Percentiles rank a stretch among this genome's conserved stretches.
These are phyloP conservation scores for Populus hybrid DNA, from an alignment of 441 rosid species.

Conservation along the genomic window DNA sequence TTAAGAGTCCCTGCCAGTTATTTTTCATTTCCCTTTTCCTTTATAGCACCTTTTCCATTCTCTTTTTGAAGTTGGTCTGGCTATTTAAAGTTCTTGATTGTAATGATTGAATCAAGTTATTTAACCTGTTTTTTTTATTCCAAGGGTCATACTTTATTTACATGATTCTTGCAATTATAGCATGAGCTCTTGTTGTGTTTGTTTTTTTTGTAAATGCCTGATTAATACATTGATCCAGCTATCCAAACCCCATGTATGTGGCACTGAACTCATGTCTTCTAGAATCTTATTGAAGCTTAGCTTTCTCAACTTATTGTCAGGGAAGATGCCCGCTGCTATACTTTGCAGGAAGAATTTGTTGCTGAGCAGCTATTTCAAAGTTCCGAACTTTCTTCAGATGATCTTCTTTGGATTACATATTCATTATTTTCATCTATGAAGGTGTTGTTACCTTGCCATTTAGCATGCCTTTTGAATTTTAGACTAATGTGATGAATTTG, in stretches of 20 bases:
- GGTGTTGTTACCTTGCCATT: constrained; percentile 40
- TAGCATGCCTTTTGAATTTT: background rate
- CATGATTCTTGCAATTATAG: background rate
- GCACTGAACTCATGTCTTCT: background rate
- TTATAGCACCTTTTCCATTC: background rate
- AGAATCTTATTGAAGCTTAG: background rate
- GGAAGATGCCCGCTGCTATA: constrained; percentile 68
- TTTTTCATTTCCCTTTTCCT: background rate
- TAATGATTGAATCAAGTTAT: background rate
- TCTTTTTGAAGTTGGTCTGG: background rate
- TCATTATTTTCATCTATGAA: constrained; percentile 62
- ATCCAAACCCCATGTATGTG: background rate
- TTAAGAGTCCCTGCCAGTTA: background rate
- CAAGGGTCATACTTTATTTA: background rate
- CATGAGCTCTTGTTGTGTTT: background rate
- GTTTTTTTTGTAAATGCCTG: background rate
- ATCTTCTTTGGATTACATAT: constrained; percentile 62
- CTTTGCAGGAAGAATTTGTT: constrained; percentile 80
- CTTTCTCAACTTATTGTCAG: constrained; percentile 38
- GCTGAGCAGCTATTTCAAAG: constrained; percentile 87
- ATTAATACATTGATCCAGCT: background rate
- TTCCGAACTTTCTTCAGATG: constrained; percentile 65
- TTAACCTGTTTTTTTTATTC: background rate
- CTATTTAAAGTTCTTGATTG: background rate
- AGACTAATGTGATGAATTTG: background rate